These are phyloP conservation scores for Dioscorea alata DNA, from an alignment of 106 monocot genomes.

Conservation along the genomic window DNA sequence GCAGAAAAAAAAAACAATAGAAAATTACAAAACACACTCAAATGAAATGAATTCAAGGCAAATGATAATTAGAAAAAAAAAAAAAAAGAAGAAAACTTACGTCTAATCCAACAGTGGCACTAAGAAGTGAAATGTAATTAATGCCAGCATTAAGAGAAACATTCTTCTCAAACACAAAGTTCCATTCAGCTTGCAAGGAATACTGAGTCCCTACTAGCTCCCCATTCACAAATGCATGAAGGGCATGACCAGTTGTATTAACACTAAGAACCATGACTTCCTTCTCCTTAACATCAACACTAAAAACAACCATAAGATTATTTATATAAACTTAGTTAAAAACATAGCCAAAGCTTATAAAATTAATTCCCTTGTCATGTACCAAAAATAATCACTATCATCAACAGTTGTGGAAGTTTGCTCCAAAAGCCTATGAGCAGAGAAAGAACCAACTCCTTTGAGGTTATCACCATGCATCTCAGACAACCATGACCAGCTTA, in stretches of 20 bases:
- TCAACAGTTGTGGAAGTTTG: background rate
- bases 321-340: background rate
- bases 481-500: background rate
- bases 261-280: conserved; percentile 5
- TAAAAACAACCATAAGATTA: background rate
- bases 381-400: background rate
- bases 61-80: background rate
- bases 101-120: conserved; percentile 75
- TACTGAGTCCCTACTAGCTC: conserved; percentile 29
- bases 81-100: too few species aligned
- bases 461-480: background rate
- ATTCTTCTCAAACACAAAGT: conserved; percentile 29
- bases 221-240: conserved; percentile 9
- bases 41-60: background rate
- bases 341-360: background rate
- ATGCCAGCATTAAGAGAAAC: conserved; percentile 22
- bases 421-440: background rate
- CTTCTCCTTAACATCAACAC: background rate
- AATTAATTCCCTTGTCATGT: background rate
- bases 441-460: background rate
- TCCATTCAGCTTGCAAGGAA: conserved; percentile 25
- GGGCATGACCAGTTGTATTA: background rate
- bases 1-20: background rate
- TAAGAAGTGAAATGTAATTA: conserved; percentile 62
- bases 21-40: background rate